Percentiles rank a stretch among this genome's conserved stretches.
phyloP scores from a whole-genome alignment of 129 eudicot species.

The Artemisia annua region DNA sequence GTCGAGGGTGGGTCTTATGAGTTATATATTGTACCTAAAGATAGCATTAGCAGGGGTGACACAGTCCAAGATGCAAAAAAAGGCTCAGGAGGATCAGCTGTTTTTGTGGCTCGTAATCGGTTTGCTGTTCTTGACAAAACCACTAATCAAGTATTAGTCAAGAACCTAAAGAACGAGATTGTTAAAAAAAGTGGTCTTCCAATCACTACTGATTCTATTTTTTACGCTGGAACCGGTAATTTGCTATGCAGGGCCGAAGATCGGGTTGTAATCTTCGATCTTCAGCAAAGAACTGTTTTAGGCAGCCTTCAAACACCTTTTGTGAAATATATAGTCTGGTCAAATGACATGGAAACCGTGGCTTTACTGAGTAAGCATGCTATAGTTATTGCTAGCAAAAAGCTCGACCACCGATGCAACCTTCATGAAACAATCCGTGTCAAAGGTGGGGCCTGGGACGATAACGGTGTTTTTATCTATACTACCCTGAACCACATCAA shows the following conservation, averaged over 20 bases:
- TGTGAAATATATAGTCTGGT: conserved; percentile 51
- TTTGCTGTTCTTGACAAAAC: conserved; percentile 53
- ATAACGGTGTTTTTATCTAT: conserved; percentile 49
- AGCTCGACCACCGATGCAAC: conserved; percentile 45
- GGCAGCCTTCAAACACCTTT: conserved; percentile 48
- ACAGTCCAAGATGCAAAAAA: conserved; percentile 37
- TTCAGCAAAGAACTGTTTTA: conserved; percentile 41
- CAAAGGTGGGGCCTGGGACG: conserved; percentile 59
- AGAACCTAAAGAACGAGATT: conserved; percentile 49
- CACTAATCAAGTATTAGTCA: conserved; percentile 48
- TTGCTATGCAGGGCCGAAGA: conserved; percentile 51
- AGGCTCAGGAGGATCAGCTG: conserved; percentile 49
- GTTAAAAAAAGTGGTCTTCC: conserved; percentile 42
- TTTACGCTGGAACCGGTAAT: conserved; percentile 51
- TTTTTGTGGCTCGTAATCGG: conserved; percentile 49
- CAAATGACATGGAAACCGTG: conserved; percentile 49
- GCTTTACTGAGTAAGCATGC: conserved; percentile 54
- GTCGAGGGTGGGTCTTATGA: conserved; percentile 55
- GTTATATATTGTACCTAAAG: conserved; percentile 47
- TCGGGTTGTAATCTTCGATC: conserved; percentile 45
- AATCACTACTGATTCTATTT: conserved; percentile 42
- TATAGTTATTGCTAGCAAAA: conserved; percentile 45
- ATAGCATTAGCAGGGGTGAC: conserved; percentile 32
- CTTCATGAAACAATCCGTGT: conserved; percentile 56
- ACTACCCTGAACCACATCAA: conserved; percentile 50